Evolutionary conservation across 345 rosid species (phyloP).

Genomic region (Citrus australasica): DNA sequence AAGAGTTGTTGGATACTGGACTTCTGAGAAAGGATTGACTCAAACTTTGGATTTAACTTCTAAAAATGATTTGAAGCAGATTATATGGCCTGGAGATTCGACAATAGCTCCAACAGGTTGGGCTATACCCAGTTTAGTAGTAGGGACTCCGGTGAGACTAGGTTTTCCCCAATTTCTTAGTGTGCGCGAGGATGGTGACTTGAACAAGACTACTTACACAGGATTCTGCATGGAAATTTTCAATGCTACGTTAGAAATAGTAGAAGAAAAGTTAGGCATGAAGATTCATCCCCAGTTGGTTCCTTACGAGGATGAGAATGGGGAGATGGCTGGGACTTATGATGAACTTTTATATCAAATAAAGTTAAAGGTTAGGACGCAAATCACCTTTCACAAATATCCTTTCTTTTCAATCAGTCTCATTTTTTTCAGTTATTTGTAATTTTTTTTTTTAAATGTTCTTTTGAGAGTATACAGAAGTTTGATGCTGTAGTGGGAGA

Average conservation of each 20-base stretch:
- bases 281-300: constrained; percentile 12
- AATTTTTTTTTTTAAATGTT: too few relatives aligned
- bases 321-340: constrained; percentile 14
- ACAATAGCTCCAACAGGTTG: constrained; percentile 18
- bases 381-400: neutral
- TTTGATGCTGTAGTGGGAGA: constrained; percentile 33
- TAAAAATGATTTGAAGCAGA: neutral
- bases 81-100: constrained; percentile 26
- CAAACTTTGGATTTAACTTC: neutral
- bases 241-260: constrained; percentile 17
- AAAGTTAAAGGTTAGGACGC: constrained; percentile 4
- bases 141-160: constrained; percentile 31
- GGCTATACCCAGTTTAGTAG: constrained; percentile 17
- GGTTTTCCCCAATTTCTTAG: constrained; percentile 36
- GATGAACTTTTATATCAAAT: constrained; percentile 24
- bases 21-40: constrained; percentile 9
- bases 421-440: too few relatives aligned
- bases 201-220: neutral
- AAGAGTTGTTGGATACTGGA: constrained; percentile 43
- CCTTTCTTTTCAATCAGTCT: too few relatives aligned
- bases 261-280: constrained; percentile 22
- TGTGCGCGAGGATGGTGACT: neutral
- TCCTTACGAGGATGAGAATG: constrained; percentile 8
- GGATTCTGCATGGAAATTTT: constrained; percentile 46
- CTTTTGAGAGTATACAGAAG: neutral